These are phyloP conservation scores for Penicillium sp. DNA, from an alignment of 2,329 filamentous ascomycete species.

Conservation along the genomic window DNA sequence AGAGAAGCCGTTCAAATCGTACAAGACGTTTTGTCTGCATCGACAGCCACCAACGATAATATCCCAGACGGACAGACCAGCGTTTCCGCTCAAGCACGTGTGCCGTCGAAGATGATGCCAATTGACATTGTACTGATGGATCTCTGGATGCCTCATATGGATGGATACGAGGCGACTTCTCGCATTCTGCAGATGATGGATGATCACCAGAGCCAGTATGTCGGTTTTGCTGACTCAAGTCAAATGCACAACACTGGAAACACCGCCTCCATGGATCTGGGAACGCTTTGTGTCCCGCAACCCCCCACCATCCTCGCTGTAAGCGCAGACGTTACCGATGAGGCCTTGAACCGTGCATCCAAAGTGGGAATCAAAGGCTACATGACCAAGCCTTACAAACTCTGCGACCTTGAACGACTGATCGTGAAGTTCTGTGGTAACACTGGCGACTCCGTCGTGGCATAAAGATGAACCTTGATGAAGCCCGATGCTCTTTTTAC, in stretches of 20 bases:
- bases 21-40: conserved; percentile 40
- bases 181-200: conserved; percentile 55
- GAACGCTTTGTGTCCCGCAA: conserved; percentile 33
- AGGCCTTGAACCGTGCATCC: conserved; percentile 56
- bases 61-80: neutral
- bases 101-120: conserved; percentile 32
- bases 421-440: conserved; percentile 48
- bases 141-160: conserved; percentile 70
- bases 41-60: conserved; percentile 8
- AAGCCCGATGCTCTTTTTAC: neutral
- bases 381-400: conserved; percentile 63
- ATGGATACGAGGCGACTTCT: conserved; percentile 64
- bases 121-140: conserved; percentile 68
- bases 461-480: neutral
- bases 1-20: conserved; percentile 62
- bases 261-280: conserved; percentile 16
- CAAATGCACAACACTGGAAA: conserved; percentile 10
- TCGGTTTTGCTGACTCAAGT: conserved; percentile 9
- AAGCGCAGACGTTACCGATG: conserved; percentile 62
- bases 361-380: conserved; percentile 63
- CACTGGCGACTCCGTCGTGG: conserved; percentile 3
- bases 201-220: conserved; percentile 27
- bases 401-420: conserved; percentile 57
- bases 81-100: conserved; percentile 14
- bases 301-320: conserved; percentile 55